A percentile compares a stretch with the other conserved stretches of the same genome.
Conservation (phyloP, 2,329 filamentous ascomycete species). For the Amauroascus niger region DNA sequence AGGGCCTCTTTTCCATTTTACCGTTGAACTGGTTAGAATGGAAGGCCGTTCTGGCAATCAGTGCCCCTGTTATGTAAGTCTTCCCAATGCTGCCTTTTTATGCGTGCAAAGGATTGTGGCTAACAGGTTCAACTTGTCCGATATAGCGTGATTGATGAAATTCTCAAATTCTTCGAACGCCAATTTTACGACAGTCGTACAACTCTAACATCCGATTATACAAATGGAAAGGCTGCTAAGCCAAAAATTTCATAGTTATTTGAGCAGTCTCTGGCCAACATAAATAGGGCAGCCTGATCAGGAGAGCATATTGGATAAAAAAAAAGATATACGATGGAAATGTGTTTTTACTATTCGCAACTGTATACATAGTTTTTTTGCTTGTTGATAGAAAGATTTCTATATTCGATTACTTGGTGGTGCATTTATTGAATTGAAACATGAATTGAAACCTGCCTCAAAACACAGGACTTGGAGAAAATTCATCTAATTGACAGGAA, state of each 20-base stretch:
- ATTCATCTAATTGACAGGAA: too few relatives aligned
- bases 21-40: constrained; percentile 80
- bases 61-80: constrained; percentile 80
- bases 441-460: too few relatives aligned
- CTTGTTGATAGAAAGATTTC: neutral
- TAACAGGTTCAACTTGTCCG: neutral
- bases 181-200: constrained; percentile 44
- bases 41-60: constrained; percentile 82
- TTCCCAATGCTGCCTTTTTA: neutral
- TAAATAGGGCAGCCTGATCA: neutral
- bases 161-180: constrained; percentile 68
- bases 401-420: neutral
- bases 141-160: constrained; percentile 65
- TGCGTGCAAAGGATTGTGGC: neutral
- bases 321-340: neutral
- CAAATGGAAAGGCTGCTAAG: constrained; percentile 27
- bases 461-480: too few relatives aligned
- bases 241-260: constrained; percentile 28
- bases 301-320: neutral
- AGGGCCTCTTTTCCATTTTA: constrained; percentile 80
- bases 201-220: constrained; percentile 2
- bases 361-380: neutral
- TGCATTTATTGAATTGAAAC: too few relatives aligned
- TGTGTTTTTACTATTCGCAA: neutral
- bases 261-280: neutral